phyloP scores from a whole-genome alignment of 2,329 filamentous ascomycete genomes.

The Ciborinia camelliae region DNA sequence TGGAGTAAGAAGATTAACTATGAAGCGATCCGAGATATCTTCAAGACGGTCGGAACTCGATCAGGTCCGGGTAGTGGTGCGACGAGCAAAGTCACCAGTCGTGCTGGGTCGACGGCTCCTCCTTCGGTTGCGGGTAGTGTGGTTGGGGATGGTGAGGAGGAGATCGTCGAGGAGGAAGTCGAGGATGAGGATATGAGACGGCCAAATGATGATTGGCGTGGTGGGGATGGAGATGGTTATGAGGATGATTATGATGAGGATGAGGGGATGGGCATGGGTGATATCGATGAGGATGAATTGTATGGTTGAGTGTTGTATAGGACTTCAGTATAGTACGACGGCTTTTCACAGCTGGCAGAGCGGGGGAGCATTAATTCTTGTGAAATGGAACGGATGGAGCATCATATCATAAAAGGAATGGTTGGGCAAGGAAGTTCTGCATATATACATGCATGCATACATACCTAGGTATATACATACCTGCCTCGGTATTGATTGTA shows the following conservation, averaged over 20 bases:
- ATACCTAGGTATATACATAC: too few relatives aligned
- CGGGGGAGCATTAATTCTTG: too few relatives aligned
- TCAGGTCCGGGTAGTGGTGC: constrained; percentile 49
- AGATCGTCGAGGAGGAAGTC: neutral
- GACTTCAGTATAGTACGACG: too few relatives aligned
- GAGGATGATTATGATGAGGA: constrained; percentile 16
- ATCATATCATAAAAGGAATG: too few relatives aligned
- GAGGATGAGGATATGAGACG: neutral
- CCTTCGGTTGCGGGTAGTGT: constrained; percentile 20
- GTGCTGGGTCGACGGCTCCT: constrained; percentile 21
- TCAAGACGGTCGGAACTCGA: constrained; percentile 39
- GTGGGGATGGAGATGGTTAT: neutral
- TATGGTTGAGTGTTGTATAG: neutral
- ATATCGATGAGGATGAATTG: constrained; percentile 16
- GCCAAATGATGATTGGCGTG: constrained; percentile 13
- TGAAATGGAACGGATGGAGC: too few relatives aligned
- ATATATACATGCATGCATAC: too few relatives aligned
- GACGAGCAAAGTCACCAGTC: constrained; percentile 43
- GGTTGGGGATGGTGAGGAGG: neutral
- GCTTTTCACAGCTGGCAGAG: too few relatives aligned
- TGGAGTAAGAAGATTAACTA: constrained; percentile 77
- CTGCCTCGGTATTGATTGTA: too few relatives aligned
- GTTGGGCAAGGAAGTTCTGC: too few relatives aligned
- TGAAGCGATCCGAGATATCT: constrained; percentile 49
- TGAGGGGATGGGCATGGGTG: constrained; percentile 9